These are phyloP conservation scores for Monilinia polystroma DNA, from an alignment of 2,329 filamentous ascomycete genomes.

Conservation along the genomic window DNA sequence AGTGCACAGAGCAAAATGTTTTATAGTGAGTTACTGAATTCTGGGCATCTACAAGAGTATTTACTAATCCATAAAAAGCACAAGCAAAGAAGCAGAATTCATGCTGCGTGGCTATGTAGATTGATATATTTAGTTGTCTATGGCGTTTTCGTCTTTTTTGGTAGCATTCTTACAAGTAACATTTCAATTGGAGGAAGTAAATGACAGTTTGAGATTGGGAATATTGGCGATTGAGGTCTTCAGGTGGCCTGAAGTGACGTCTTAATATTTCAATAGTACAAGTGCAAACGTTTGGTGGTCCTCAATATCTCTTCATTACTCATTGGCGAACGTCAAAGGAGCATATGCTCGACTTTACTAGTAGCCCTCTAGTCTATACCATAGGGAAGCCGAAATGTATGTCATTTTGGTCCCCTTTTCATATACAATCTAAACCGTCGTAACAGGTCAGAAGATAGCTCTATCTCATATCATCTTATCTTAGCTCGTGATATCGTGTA, in stretches of 20 bases:
- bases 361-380: conserved; percentile 16
- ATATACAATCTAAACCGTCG: conserved; percentile 12
- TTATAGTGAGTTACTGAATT: conserved; percentile 62
- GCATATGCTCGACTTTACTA: conserved; percentile 27
- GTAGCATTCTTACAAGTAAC: conserved; percentile 23
- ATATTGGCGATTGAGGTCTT: conserved; percentile 5
- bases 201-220: conserved; percentile 19
- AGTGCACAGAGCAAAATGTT: conserved; percentile 97
- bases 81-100: conserved; percentile 80
- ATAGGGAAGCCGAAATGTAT: neutral
- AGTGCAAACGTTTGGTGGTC: neutral
- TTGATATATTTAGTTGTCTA: conserved; percentile 25
- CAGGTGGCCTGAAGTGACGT: neutral
- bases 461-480: neutral
- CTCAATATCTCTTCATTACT: conserved; percentile 17
- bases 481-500: neutral
- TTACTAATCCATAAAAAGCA: conserved; percentile 41
- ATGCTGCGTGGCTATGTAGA: conserved; percentile 69
- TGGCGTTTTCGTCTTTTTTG: conserved; percentile 26
- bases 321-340: conserved; percentile 23
- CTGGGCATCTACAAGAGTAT: neutral
- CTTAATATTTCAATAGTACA: conserved; percentile 13
- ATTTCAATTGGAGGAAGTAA: conserved; percentile 10
- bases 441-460: neutral
- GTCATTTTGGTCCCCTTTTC: neutral